Evolutionary conservation across 1,284 basidiomycete species (phyloP).

Genomic region (Testicularia cyperi): DNA sequence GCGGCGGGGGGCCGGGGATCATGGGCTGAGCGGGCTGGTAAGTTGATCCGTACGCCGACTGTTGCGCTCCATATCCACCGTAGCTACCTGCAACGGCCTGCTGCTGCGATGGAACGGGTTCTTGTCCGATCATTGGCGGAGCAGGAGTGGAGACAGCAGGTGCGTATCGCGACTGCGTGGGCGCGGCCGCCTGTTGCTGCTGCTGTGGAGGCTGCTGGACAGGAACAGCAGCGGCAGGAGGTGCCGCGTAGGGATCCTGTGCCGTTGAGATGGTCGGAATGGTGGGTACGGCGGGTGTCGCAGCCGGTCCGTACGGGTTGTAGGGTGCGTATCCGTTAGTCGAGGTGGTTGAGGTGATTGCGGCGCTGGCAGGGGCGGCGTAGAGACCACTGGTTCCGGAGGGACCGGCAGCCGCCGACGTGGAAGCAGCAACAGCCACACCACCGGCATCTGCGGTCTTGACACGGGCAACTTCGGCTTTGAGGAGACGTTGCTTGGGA

Average conservation of each 20-base stretch:
- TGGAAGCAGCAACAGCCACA: constrained; percentile 3
- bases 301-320: constrained; percentile 16
- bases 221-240: constrained; percentile 56
- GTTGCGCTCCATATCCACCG: constrained; percentile 16
- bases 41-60: constrained; percentile 60
- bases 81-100: constrained; percentile 18
- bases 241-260: constrained; percentile 39
- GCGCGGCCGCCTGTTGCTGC: no score
- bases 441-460: constrained; percentile 15
- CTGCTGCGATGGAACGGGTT: constrained; percentile 7
- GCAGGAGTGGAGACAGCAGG: constrained; percentile 61
- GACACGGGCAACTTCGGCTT: constrained; percentile 39
- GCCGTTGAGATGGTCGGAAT: constrained; percentile 19
- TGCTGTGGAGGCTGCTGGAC: no score
- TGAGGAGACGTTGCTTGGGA: constrained; percentile 41
- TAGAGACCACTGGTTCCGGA: no score
- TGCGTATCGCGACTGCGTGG: constrained; percentile 60
- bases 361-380: constrained; percentile 14
- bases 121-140: constrained; percentile 15
- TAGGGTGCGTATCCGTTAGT: constrained; percentile 31
- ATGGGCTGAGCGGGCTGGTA: constrained; percentile 45
- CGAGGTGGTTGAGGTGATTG: constrained; percentile 19
- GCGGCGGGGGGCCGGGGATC: constrained; percentile 60
- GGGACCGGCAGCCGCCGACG: constrained; percentile 3
- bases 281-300: constrained; percentile 7